A percentile compares a stretch with the other conserved stretches of the same genome.
Conservation (phyloP, 345 rosid species). For the Melaleuca alternifolia region DNA sequence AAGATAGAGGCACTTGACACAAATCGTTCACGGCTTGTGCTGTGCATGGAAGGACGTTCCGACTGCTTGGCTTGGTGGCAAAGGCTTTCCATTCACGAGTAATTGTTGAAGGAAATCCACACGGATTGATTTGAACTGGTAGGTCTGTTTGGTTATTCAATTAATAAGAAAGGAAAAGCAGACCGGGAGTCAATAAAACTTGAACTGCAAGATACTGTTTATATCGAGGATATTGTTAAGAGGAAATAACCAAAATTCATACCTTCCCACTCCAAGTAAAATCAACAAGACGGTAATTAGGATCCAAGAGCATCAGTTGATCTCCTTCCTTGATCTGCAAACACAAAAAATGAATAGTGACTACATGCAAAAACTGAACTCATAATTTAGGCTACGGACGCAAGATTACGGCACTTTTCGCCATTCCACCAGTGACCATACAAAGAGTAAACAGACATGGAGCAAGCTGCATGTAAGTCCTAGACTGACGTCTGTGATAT, state of each 20-base stretch:
- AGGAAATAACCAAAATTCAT: not conserved
- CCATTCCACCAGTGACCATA: not conserved
- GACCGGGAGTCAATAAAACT: not conserved
- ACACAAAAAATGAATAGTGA: not conserved
- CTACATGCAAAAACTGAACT: not conserved
- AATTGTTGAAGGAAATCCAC: constrained; percentile 61
- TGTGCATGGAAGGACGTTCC: constrained; percentile 50
- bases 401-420: not conserved
- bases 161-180: not conserved
- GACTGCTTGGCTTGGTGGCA: constrained; percentile 20
- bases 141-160: constrained; percentile 18
- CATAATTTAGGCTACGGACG: not conserved
- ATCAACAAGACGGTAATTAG: constrained; percentile 21
- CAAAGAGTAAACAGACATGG: not conserved
- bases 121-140: constrained; percentile 47
- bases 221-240: not conserved
- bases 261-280: constrained; percentile 67
- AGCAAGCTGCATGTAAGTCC: not conserved
- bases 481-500: not conserved
- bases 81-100: constrained; percentile 44
- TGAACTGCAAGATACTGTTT: not conserved
- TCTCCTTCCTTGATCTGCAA: constrained; percentile 68
- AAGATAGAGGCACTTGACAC: not conserved
- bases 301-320: constrained; percentile 39
- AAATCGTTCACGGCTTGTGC: constrained; percentile 39